Base-by-base conservation (phyloP, 257 asterid species). In the Thymus mandschuricus region DNA sequence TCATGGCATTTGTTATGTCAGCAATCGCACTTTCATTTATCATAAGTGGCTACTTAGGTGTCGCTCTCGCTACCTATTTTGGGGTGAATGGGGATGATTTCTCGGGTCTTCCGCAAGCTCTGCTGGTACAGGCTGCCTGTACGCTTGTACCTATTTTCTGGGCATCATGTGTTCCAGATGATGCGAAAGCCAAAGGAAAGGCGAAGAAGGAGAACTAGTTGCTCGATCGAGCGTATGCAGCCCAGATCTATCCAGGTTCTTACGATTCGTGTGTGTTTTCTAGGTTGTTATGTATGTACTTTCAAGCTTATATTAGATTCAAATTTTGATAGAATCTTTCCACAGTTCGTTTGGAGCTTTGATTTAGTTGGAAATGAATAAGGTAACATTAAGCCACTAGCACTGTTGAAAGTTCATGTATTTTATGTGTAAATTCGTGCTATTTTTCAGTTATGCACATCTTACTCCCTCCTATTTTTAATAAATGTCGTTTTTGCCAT, bases 1-100 rank as follows among this genome's bases (percentile, higher is more conserved):
- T 92, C 1, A 92, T 95, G 98, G 98, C 99, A 1, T 88, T 95
- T 66, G 91, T 83, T 44, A 89, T 85, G 96, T 95, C 98, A 2
- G 94, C 94, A 43, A 75, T 87, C 4, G 97, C 98, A 0, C 83
- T 95, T 30, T 88, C 99, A 0, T 33, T 95, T 56, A 89, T 92
- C 12, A 74, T 88, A 60, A 92, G 98, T 4, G 99, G 98, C 2
- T 95, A 89, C 66, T 70, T 95, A 1, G 99, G 99, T 0, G 99
- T 95, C 50, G 92, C 85, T 1, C 84, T 95, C 44, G 92, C 97
- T 1, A 81, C 97, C 0, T 75, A 46, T 40, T 75, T 85, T 33
- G 85, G 87, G 68, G 87, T 94, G 30, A 80, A 82, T 0, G 98
- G 92, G 30, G 86, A 82, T 30, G 85, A 92, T 76, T 95, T 92